Base-by-base conservation (phyloP, 1,284 basidiomycete genomes). In the Ustilago hordei region DNA sequence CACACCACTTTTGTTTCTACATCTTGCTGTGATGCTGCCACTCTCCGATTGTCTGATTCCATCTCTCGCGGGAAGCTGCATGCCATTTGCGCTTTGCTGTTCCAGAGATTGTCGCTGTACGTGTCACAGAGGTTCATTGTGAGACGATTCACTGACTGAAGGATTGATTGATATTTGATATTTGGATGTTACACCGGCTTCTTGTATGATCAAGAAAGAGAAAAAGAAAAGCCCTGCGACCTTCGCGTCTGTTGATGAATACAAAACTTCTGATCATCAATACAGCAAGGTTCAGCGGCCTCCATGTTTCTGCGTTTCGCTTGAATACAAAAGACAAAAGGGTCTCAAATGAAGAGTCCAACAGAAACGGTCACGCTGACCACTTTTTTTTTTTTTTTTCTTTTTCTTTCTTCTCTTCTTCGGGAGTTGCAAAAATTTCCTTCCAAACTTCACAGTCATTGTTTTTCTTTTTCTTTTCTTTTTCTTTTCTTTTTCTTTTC, bases 1-100 rank as follows among this genome's bases (percentile, higher is more conserved):
- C 52, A 35, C 66, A 65, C 66, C 72, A 66, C 72, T 66, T 75
- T 48, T 57, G 17, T 52, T 39, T 43, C 28, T 43, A 39, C 38
- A 11, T 11, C 38, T 39, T 39, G 23, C 23, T 28, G 23, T 2
- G 23, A 28, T 28, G 23, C 23, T 28, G 23, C 23, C 3, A 28
- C 23, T 28, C 23, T 28, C 23, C 2, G 23, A 28, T 28, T 28
- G 23, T 28, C 23, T 28, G 23, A 28, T 3, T 28, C 3, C 23
- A 28, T 28, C 23, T 28, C 23, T 28, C 23, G 23, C 23, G 23
- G 23, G 23, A 28, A 28, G 23, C 23, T 28, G 23, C 23, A 28
- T 28, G 23, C 15, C 38, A 9, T 39, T 39, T 11, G 11, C 38
- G 38, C 38, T 39, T 39, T 39, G 38, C 38, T 39, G 5, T 13